A percentile compares a stretch with the other conserved stretches of the same genome.
Conservation (phyloP, 352 stramenopile genomes). For the Phytopythium chamaehyphon region DNA sequence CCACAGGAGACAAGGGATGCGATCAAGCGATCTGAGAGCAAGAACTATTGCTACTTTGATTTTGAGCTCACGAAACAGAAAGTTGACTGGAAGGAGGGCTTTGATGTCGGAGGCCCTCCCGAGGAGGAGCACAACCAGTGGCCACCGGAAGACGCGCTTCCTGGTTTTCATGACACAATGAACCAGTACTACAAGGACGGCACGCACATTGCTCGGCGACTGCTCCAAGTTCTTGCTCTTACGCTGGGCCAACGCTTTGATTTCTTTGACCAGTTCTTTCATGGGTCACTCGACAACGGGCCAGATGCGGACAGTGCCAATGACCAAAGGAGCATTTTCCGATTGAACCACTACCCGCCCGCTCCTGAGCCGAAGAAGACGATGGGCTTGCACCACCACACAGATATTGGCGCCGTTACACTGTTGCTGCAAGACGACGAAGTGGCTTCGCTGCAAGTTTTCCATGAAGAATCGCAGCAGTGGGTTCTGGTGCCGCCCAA, state of each 20-base stretch:
- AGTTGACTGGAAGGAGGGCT: conserved; percentile 5
- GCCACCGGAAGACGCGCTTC: conserved; percentile 34
- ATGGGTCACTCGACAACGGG: conserved; percentile 2
- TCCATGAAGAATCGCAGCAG: conserved; percentile 37
- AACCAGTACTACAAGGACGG: conserved; percentile 39
- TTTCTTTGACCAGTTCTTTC: conserved; percentile 66
- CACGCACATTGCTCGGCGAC: conserved; percentile 40
- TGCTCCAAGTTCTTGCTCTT: conserved; percentile 56
- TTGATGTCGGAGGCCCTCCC: conserved; percentile 13
- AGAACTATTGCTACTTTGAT: not conserved
- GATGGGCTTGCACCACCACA: conserved; percentile 58
- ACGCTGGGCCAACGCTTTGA: conserved; percentile 35
- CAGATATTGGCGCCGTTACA: conserved; percentile 48
- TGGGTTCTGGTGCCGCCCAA: conserved; percentile 50
- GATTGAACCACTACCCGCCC: conserved; percentile 90
- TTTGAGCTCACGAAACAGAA: conserved; percentile 7
- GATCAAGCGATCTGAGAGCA: not conserved
- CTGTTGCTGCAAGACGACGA: conserved; percentile 60
- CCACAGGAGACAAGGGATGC: not conserved
- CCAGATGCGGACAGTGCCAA: not conserved
- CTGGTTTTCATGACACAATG: conserved; percentile 50
- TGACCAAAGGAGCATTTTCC: conserved; percentile 85
- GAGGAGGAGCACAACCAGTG: conserved; percentile 87
- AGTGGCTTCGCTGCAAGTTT: conserved; percentile 47
- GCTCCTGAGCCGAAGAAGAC: conserved; percentile 25